Evolutionary conservation across 2,329 filamentous ascomycete genomes (phyloP), one percentile per base, ranked within the genome.

Genomic region (Paecilomyces formosus): DNA sequence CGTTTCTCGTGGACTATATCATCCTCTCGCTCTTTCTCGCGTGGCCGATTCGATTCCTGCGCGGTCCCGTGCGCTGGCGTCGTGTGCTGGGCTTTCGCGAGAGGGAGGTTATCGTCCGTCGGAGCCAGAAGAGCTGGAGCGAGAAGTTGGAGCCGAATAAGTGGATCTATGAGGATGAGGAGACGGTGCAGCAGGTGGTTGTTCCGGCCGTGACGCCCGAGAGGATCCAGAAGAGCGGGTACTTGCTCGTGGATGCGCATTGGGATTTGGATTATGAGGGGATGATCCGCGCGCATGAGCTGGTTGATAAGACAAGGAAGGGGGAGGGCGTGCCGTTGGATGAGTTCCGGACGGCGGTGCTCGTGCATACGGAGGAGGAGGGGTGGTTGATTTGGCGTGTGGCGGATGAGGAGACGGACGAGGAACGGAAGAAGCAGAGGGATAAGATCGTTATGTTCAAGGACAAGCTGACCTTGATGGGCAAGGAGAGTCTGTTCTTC

Each of bases 401-500:
- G 67, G 84, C 87, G n/a, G 79, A 79, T 64, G 78, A 82, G 60
- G 76, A 76, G 61, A 63, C 28, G 61, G 65, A 58, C 30, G 39
- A 21, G 39, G 39, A 18, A 8, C 15, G n/a, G 39, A 45, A 45
- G 39, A n/a, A 6, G 33, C 72, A 76, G 55, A 68, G 74, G 2
- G 83, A 86, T 62, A 90, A 94, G 74, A 87, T 97, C 8, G 84
- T 94, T 62, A 82, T 83, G 2, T 95, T 97, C 72, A 87, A 90
- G 66, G 88, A 94, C 51, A 85, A 86, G 21, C 80, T 97, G 65
- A 81, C 83, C 1, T 81, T 81, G 2, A 80, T 94, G 73, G 91
- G 88, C 51, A 96, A 96, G 75, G 92, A 96, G 72, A 86, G 88
- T 63, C 73, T 97, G 56, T 97, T 97, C 77, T 96, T 89, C 77